Evolutionary conservation across 495 filamentous ascomycete species (phyloP), one percentile per base, ranked within the genome.

Genomic region (Rostrohypoxylon terebratum): DNA sequence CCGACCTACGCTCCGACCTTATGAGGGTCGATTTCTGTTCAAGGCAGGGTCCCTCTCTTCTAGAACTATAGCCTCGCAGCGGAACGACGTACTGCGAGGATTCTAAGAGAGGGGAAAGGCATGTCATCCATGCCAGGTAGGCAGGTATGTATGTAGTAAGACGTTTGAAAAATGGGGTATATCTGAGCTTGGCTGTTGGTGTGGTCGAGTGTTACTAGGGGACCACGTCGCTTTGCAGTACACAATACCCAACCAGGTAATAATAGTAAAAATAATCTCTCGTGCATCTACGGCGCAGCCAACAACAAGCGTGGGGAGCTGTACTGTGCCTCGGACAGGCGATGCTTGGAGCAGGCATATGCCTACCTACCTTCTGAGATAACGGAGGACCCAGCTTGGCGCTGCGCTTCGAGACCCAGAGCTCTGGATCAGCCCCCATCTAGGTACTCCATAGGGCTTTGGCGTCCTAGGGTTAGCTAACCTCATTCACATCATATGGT

Each of bases 201-300:
- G 44, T 48, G 64, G 31, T 33, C 47, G 48, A 34, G 18, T 11
- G 28, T 42, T 34, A 64, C 48, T 58, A 40, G 36, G 13, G 13
- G 36, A 69, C 66, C 71, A 69, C 71, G 66, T 74, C 34, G 48
- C 57, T 44, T 47, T 69, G 62, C 58, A 69, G 60, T 59, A 53
- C 58, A 53, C 58, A 64, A 28, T 59, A 48, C 62, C 57, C 25
- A 44, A 14, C n/a, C 3, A 18, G 38, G 8, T 31, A 51, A 47
- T 48, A 18, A 25, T 28, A 33, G 48, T 28, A 25, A 58, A 55
- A 59, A 51, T 62, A 66, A 69, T 63, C 18, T 42, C 57, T 48
- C 48, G 50, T 53, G 58, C 18, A 3, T 50, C 28, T 34, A 66
- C 16, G 50, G 45, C 31, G 54, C 33, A 69, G 55, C 71, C 42